These are phyloP conservation scores for Starmerella davenportii DNA, from an alignment of 805 yeast genomes.

Conservation along the genomic window DNA sequence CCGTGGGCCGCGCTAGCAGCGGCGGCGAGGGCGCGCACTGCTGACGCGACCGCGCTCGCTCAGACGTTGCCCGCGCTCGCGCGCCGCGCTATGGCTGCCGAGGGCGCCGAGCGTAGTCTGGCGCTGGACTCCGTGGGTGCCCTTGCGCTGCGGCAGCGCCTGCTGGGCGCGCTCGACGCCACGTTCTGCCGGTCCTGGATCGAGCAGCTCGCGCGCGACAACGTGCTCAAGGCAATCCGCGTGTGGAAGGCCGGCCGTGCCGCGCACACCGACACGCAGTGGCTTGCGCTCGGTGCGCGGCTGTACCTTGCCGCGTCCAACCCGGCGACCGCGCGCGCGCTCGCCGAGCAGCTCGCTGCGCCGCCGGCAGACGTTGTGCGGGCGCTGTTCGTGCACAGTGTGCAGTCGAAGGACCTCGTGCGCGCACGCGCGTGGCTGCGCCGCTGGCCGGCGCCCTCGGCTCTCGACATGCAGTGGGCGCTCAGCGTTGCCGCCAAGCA, in stretches of 20 bases:
- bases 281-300: conserved; percentile 1
- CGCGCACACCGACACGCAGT: no score
- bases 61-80: no score
- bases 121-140: background rate
- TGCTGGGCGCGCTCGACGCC: background rate
- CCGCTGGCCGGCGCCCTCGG: conserved; percentile 9
- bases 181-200: conserved; percentile 1
- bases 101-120: no score
- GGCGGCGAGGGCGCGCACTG: no score
- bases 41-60: no score
- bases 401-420: background rate
- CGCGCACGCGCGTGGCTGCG: background rate
- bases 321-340: no score
- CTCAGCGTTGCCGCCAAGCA: conserved; percentile 1
- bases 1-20: no score
- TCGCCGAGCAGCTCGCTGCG: no score
- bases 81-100: no score
- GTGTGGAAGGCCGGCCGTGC: conserved; percentile 4
- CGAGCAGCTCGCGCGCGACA: background rate
- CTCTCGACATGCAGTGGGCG: conserved; percentile 12
- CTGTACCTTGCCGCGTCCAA: no score
- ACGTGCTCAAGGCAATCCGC: conserved; percentile 10
- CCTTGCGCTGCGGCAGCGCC: background rate
- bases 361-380: conserved; percentile 1
- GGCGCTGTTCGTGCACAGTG: background rate